phyloP scores from a whole-genome alignment of 768 basidiomycete species.

The Trametes elegans region DNA sequence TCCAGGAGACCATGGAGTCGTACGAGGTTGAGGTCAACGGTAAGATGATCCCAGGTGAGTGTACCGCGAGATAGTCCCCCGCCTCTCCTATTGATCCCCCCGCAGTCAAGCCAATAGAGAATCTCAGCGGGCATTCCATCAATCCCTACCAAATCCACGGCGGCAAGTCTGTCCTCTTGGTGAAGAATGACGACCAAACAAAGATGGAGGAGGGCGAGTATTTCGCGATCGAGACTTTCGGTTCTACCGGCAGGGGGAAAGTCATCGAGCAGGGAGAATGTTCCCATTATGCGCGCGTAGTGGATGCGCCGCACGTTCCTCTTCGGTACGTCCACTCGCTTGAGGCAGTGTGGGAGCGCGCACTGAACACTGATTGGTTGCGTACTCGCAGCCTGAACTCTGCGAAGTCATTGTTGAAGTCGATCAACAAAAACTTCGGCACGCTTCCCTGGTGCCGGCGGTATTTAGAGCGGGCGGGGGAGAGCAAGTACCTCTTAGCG shows the following conservation, averaged over 20 bases:
- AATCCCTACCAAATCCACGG: conserved; percentile 90
- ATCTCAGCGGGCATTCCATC: conserved; percentile 94
- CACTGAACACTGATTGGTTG: neutral
- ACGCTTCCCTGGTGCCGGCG: conserved; percentile 94
- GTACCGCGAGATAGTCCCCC: too few species aligned
- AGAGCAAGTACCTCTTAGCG: conserved; percentile 90
- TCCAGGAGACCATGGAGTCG: conserved; percentile 99
- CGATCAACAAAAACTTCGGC: conserved; percentile 91
- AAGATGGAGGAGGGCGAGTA: conserved; percentile 99
- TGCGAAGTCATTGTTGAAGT: conserved; percentile 81
- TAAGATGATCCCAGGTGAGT: conserved; percentile 73
- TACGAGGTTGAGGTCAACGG: conserved; percentile 95
- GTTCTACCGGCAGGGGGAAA: conserved; percentile 89
- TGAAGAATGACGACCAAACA: conserved; percentile 84
- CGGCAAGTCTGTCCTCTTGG: conserved; percentile 87
- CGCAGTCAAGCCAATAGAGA: conserved; percentile 88
- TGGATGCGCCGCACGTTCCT: conserved; percentile 68
- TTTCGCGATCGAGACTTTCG: conserved; percentile 98
- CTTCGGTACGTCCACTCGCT: conserved; percentile 53
- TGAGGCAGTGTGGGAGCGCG: neutral
- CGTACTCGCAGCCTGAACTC: conserved; percentile 59
- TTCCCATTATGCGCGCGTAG: conserved; percentile 85
- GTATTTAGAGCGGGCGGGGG: conserved; percentile 90
- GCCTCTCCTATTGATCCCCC: neutral
- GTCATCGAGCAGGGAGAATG: conserved; percentile 92